Base-by-base conservation (phyloP, 371 early-diverging fungal species). In the Actinomucor elegans region DNA sequence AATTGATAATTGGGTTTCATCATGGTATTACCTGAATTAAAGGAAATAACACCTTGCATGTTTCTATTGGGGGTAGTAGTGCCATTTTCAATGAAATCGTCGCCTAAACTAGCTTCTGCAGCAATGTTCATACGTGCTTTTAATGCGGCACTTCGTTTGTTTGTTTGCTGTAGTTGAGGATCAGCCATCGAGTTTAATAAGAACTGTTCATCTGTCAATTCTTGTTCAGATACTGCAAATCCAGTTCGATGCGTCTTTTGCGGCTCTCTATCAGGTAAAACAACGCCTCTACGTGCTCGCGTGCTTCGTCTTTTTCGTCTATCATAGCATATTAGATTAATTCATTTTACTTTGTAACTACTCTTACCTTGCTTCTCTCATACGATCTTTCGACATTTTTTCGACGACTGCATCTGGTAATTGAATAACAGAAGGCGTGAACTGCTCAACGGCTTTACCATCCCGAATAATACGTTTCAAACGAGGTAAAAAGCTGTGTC, bases 221-320 rank as follows among this genome's bases (percentile, higher is more conserved):
- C 73, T 34, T 59, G 70, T 26, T 73, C 71, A 15, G 68, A 66
- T 10, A 61, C 46, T 2, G 66, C 66, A 36, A 64, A 55, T 9
- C 59, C 72, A 14, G 77, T 76, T 41, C 77, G 66, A 24, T 66
- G 59, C 14, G 77, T 73, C 42, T 70, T 70, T 53, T 59, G 60
- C 11, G 78, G 72, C 46, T 87, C 88, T 20, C 85, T 71, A 50
- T 89, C 89, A 5, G 89, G 87, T n/a, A 86, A 57, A 14, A 79
- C 67, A 31, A 77, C 76, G 29, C 76, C 73, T 34, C 85, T 74
- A 12, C 90, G 72, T 21, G 86, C 83, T 35, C 90, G 75, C 21
- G 83, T 88, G 52, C 89, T 90, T 18, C 92, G 69, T 44, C 92
- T 75, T 65, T 92, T 93, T 21, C 93, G 86, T 55, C 87, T 86